These are phyloP conservation scores for Cucumis cinereus DNA, from an alignment of 306 rosid genomes.

Conservation along the genomic window DNA sequence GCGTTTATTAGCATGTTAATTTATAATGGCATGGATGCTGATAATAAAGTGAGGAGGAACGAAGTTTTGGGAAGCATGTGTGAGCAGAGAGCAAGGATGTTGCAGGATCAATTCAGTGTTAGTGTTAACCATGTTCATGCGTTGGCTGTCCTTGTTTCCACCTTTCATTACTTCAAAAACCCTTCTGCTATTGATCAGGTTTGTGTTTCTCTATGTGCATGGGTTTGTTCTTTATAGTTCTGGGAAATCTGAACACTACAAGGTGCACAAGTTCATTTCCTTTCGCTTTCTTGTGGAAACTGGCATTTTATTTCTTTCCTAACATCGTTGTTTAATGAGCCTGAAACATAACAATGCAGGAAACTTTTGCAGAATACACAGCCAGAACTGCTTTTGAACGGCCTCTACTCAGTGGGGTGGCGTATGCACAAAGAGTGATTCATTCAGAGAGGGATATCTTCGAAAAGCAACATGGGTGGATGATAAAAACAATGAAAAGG, in stretches of 20 bases:
- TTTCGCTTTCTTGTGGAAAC: background rate
- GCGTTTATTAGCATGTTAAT: constrained; percentile 30
- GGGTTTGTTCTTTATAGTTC: background rate
- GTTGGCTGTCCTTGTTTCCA: constrained; percentile 88
- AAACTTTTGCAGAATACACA: constrained; percentile 86
- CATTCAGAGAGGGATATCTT: constrained; percentile 63
- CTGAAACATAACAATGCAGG: constrained; percentile 35
- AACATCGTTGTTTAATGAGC: background rate
- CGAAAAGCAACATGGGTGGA: constrained; percentile 83
- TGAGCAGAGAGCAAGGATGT: constrained; percentile 94
- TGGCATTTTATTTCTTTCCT: background rate
- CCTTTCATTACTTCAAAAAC: constrained; percentile 73
- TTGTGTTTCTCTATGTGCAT: constrained; percentile 17
- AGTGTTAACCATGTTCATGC: constrained; percentile 98
- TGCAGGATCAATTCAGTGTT: constrained; percentile 94
- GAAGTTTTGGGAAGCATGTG: constrained; percentile 81
- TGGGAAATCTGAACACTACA: background rate
- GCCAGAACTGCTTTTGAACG: constrained; percentile 94
- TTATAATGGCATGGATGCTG: constrained; percentile 66
- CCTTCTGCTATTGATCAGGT: constrained; percentile 99
- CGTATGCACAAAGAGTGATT: constrained; percentile 76
- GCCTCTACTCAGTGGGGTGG: constrained; percentile 94
- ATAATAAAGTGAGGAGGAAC: constrained; percentile 58
- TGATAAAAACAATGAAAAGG: constrained; percentile 82
- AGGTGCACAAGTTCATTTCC: background rate